Base-by-base conservation (phyloP, 2,329 filamentous ascomycete genomes). In the Myriosclerotinia duriaeana region DNA sequence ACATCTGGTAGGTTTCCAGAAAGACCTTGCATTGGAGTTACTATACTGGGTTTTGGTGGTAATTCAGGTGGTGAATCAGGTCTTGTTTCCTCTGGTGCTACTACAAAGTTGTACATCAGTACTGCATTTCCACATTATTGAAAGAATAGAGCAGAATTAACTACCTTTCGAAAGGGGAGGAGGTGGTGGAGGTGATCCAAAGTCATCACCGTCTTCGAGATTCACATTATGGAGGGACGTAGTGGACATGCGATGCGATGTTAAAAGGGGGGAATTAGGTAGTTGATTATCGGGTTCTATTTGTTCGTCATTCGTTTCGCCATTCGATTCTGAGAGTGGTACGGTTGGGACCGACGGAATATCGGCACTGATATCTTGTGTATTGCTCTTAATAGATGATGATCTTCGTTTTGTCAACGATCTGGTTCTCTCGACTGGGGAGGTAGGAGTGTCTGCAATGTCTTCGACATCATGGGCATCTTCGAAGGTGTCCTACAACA, bases 401-500 rank as follows among this genome's bases (percentile, higher is more conserved):
- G 74, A 78, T 61, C 78, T 78, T 54, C 78, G 79, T 70, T 79
- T 78, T 59, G 81, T 83, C 67, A 76, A 67, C 46, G 74, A 76
- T 52, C 74, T 71, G 36, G 72, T 74, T 55, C 69, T 69, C 54
- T 74, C 72, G 11, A 71, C 66, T 12, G 71, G 71, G 60, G 68
- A 63, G 11, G 65, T 60, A 36, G 61, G 67, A 36, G 70, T 66
- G 36, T 67, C 53, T 60, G 73, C 72, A 26, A 70, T 68, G 14
- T 65, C 65, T 64, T 72, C 66, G 11, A 72, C 85, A 77, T 91
- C 89, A 72, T 86, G 80, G 65, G 91, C 92, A 82, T 97, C 92
- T 79, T 96, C 92, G 75, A 96, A 96, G 20, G 85, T 85, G 74
- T 93, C 89, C 89, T 92, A 76, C 52, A 38, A 52, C 38, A 40